Evolutionary conservation across 208 protist genomes (phyloP).

Genomic region (Acanthamoeba castellanii): DNA sequence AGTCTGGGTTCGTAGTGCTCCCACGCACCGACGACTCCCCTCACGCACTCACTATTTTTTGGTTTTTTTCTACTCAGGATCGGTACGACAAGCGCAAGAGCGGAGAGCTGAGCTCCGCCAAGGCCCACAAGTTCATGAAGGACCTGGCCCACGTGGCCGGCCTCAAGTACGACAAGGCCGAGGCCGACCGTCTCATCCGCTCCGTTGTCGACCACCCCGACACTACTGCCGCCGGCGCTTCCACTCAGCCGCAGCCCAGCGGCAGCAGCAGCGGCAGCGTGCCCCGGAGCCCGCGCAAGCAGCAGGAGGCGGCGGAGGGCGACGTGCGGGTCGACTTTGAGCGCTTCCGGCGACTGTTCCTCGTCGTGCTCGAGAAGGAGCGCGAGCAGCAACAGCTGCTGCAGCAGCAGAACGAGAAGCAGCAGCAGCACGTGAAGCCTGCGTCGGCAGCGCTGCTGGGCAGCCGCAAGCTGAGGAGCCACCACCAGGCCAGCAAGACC

Average conservation of each 20-base stretch:
- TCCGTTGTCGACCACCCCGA: not conserved
- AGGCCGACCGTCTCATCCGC: not conserved
- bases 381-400: not conserved
- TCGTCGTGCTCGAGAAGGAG: constrained; percentile 32
- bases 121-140: constrained; percentile 37
- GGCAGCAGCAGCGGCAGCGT: not conserved
- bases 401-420: not conserved
- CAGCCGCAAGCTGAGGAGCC: not conserved
- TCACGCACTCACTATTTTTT: too few species aligned
- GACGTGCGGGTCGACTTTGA: constrained; percentile 32
- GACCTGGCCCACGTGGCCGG: constrained; percentile 10
- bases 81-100: constrained; percentile 1
- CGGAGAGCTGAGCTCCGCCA: not conserved
- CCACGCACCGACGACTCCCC: too few species aligned
- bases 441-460: not conserved
- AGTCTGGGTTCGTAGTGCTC: not conserved
- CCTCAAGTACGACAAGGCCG: constrained; percentile 41
- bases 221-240: too few species aligned
- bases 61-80: not conserved
- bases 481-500: not conserved
- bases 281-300: not conserved
- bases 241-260: not conserved
- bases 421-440: not conserved
- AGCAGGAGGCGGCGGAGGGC: not conserved
- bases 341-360: not conserved